Conservation (phyloP, 1,284 basidiomycete species). For the Heterobasidion irregulare region DNA sequence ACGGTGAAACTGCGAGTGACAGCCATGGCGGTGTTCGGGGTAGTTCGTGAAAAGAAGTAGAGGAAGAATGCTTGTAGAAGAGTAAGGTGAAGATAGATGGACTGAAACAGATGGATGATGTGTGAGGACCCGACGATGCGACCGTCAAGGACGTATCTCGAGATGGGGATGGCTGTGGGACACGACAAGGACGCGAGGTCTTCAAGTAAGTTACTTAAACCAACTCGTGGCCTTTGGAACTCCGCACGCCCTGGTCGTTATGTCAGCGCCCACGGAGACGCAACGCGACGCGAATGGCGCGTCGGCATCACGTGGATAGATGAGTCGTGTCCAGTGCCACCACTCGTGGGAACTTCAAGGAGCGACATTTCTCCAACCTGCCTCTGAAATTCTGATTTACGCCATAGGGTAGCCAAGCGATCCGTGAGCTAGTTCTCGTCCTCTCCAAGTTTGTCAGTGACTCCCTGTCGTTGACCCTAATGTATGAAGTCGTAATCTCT, state of each 20-base stretch:
- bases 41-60: constrained; percentile 9
- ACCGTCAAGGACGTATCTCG: background rate
- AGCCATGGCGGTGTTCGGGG: constrained; percentile 30
- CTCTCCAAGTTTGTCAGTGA: too few relatives aligned
- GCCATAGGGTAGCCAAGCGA: too few relatives aligned
- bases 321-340: background rate
- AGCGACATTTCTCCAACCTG: background rate
- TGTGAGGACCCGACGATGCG: too few relatives aligned
- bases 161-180: background rate
- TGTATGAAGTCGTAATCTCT: too few relatives aligned
- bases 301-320: constrained; percentile 7
- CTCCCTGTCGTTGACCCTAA: too few relatives aligned
- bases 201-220: constrained; percentile 6
- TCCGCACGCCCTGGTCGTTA: constrained; percentile 8
- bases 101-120: background rate
- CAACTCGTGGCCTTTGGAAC: constrained; percentile 9
- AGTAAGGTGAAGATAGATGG: background rate
- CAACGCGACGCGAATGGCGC: constrained; percentile 11
- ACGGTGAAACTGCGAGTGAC: constrained; percentile 49
- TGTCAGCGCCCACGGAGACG: background rate
- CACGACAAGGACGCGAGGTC: background rate
- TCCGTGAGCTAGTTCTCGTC: too few relatives aligned
- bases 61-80: background rate
- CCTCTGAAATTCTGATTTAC: too few relatives aligned
- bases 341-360: background rate